Percentiles rank a stretch among this genome's conserved stretches.
These are phyloP conservation scores for Tulasnella sp. DNA, from an alignment of 768 basidiomycete genomes.

Conservation along the genomic window DNA sequence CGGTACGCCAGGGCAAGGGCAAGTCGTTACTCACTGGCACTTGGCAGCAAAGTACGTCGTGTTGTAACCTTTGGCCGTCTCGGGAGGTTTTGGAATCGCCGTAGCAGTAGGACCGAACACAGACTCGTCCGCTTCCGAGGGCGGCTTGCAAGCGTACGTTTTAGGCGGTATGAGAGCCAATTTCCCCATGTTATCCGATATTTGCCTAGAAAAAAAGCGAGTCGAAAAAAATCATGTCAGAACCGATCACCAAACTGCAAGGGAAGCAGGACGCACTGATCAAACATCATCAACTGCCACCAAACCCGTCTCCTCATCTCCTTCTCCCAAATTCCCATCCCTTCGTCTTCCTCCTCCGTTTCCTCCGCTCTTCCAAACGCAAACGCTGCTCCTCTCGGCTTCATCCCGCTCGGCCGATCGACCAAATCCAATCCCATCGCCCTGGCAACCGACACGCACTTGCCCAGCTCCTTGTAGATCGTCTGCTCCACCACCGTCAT, in stretches of 20 bases:
- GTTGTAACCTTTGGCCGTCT: conserved; percentile 23
- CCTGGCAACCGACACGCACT: conserved; percentile 59
- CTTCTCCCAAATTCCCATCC: conserved; percentile 19
- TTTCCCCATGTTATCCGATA: conserved; percentile 59
- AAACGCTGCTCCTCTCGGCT: conserved; percentile 34
- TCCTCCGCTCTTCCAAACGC: not conserved
- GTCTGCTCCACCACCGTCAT: conserved; percentile 8
- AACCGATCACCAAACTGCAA: not conserved
- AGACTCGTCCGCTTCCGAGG: conserved; percentile 49
- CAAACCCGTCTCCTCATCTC: conserved; percentile 52
- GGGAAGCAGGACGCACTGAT: conserved; percentile 46
- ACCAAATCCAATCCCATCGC: conserved; percentile 48
- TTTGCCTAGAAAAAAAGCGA: conserved; percentile 44
- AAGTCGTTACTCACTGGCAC: conserved; percentile 45
- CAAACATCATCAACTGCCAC: conserved; percentile 76
- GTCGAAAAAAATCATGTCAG: not conserved
- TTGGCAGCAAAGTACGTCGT: conserved; percentile 49
- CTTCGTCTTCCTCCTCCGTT: not conserved
- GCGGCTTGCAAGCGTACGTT: conserved; percentile 48
- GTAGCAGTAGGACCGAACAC: conserved; percentile 43
- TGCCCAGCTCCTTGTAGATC: conserved; percentile 41
- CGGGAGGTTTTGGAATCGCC: conserved; percentile 36
- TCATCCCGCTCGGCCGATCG: conserved; percentile 47
- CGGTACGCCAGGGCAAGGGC: not conserved
- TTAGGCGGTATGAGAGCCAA: conserved; percentile 51